Evolutionary conservation across 768 basidiomycete species (phyloP).

Genomic region (Mycena sanguinolenta): DNA sequence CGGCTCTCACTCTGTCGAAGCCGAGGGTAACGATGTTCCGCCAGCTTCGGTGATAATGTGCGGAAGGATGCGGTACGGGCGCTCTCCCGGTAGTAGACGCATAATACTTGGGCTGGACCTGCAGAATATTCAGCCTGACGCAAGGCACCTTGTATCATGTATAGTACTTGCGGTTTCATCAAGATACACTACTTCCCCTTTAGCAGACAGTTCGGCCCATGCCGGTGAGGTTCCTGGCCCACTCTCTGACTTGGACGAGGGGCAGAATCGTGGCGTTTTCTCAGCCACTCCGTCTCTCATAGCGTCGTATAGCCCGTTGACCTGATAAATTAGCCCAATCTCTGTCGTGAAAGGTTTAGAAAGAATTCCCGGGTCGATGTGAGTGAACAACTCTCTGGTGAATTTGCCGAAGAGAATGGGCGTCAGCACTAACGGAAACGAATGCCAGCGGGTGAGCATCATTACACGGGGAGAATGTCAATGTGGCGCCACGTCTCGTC

Average conservation of each 20-base stretch:
- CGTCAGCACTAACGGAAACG: not conserved
- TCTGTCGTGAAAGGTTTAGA: slow-evolving; percentile 18
- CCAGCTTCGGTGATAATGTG: slow-evolving; percentile 23
- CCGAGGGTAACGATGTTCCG: not conserved
- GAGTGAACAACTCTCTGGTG: slow-evolving; percentile 3
- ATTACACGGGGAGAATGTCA: not conserved
- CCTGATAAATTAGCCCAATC: slow-evolving; percentile 20
- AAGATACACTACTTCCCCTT: slow-evolving; percentile 24
- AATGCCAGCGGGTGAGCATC: not conserved
- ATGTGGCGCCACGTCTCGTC: slow-evolving; percentile 2
- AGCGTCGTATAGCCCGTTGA: slow-evolving; percentile 17
- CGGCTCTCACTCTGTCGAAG: slow-evolving; percentile 11
- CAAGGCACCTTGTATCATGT: not conserved
- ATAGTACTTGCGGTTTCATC: slow-evolving; percentile 19
- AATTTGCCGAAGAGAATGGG: slow-evolving; percentile 5
- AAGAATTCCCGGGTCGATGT: slow-evolving; percentile 22
- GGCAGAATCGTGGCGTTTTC: slow-evolving; percentile 21
- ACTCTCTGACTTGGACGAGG: not conserved
- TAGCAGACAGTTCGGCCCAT: slow-evolving; percentile 22
- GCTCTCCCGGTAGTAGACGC: slow-evolving; percentile 21
- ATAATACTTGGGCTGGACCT: slow-evolving; percentile 6
- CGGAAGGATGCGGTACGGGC: slow-evolving; percentile 19
- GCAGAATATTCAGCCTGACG: not conserved
- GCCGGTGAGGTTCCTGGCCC: slow-evolving; percentile 10
- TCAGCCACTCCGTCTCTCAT: slow-evolving; percentile 16